A percentile compares a stretch with the other conserved stretches of the same genome.
phyloP scores from a whole-genome alignment of 1,284 basidiomycete species.

The Cerioporus squamosus region DNA sequence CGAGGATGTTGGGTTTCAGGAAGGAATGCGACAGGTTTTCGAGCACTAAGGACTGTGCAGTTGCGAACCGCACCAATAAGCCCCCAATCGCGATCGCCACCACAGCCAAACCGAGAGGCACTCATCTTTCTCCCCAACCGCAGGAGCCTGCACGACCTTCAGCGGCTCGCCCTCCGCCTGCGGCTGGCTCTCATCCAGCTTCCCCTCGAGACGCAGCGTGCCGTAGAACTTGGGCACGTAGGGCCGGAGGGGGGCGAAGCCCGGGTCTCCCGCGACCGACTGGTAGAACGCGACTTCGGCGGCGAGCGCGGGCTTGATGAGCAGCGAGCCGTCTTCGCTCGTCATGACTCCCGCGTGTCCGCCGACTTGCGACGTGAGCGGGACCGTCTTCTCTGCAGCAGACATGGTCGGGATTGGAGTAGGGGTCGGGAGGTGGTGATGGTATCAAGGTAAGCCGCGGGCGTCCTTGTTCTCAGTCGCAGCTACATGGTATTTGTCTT shows the following conservation, averaged over 20 bases:
- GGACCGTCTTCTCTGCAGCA: constrained; percentile 2
- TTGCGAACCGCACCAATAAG: constrained; percentile 6
- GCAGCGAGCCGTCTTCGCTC: constrained; percentile 75
- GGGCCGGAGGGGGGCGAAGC: constrained; percentile 49
- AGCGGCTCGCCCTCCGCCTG: constrained; percentile 22
- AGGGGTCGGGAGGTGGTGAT: constrained; percentile 9
- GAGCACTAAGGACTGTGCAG: constrained; percentile 76
- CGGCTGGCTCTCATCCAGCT: constrained; percentile 45
- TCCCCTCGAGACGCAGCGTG: constrained; percentile 70
- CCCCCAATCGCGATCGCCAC: neutral
- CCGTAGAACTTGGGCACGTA: constrained; percentile 81
- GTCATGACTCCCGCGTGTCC: constrained; percentile 84
- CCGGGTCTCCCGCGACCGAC: constrained; percentile 48
- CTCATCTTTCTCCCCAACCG: constrained; percentile 57
- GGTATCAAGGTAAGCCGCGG: constrained; percentile 17
- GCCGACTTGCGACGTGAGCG: constrained; percentile 76
- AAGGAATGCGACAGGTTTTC: constrained; percentile 84
- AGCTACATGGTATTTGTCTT: no score
- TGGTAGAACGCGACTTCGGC: constrained; percentile 87
- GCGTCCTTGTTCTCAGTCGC: neutral
- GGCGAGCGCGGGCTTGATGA: constrained; percentile 84
- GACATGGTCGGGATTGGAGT: constrained; percentile 6
- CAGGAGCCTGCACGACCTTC: constrained; percentile 31
- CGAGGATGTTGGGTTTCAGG: constrained; percentile 83
- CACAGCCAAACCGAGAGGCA: neutral